These are phyloP conservation scores for Parasitella parasitica DNA, from an alignment of 371 early-diverging fungal species.

Conservation along the genomic window DNA sequence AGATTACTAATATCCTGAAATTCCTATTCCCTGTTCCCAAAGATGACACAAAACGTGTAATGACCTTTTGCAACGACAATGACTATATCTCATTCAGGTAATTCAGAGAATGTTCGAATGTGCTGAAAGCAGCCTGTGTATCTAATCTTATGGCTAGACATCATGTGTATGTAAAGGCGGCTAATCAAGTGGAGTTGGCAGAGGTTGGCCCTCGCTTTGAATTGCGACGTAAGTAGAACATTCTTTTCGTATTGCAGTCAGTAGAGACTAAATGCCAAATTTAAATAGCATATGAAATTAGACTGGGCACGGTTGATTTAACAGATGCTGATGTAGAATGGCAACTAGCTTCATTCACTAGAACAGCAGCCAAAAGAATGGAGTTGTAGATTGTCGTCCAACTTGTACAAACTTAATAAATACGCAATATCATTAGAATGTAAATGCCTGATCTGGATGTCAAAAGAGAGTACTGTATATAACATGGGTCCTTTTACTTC, in stretches of 20 bases:
- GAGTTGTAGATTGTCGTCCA: conserved; percentile 50
- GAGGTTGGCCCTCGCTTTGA: conserved; percentile 99
- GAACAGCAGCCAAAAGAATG: conserved; percentile 91
- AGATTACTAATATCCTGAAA: conserved; percentile 88
- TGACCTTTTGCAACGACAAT: conserved; percentile 95
- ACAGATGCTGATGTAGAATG: conserved; percentile 97
- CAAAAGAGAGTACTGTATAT: no score
- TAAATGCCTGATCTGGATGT: no score
- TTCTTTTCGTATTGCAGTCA: no score
- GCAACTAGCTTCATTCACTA: conserved; percentile 94
- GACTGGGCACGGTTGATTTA: conserved; percentile 93
- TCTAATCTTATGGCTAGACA: conserved; percentile 61
- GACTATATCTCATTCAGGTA: conserved; percentile 96
- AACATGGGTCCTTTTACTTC: no score
- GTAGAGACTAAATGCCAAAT: no score
- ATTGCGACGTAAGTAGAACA: conserved; percentile 88
- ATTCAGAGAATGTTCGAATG: neutral
- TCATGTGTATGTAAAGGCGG: conserved; percentile 89
- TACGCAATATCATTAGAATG: neutral
- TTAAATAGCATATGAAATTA: conserved; percentile 89
- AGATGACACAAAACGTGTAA: conserved; percentile 92
- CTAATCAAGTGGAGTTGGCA: conserved; percentile 88
- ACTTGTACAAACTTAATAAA: conserved; percentile 3
- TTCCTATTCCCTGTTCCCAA: conserved; percentile 97
- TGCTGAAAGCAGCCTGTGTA: neutral